A percentile compares a stretch with the other conserved stretches of the same genome.
Evolutionary conservation across 2,329 filamentous ascomycete species (phyloP).

Genomic region (Trichoderma atrobrunneum): DNA sequence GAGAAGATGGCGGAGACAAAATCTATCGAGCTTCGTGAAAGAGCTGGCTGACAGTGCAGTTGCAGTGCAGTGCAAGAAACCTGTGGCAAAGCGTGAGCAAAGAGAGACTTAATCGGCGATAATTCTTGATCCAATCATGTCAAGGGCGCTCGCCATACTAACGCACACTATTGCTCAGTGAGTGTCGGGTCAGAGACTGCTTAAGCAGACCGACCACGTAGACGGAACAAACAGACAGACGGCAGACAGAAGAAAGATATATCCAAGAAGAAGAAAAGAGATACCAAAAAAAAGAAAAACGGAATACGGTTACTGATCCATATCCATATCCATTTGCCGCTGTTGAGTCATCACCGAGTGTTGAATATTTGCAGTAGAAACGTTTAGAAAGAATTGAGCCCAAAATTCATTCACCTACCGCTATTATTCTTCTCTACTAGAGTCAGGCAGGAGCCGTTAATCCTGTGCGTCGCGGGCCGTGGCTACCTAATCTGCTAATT

Average conservation of each 20-base stretch:
- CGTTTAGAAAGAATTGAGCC: neutral
- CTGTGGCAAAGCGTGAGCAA: constrained; percentile 10
- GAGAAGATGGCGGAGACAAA: neutral
- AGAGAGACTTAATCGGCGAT: neutral
- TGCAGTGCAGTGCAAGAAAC: neutral
- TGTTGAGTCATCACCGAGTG: neutral
- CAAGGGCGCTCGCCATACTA: neutral
- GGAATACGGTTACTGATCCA: neutral
- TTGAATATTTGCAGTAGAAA: neutral
- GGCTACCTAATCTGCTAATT: neutral
- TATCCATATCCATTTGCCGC: neutral
- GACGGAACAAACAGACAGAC: neutral
- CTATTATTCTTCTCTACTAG: neutral
- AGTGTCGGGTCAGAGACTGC: neutral
- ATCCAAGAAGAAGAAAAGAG: neutral
- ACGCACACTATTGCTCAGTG: neutral
- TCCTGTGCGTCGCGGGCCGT: constrained; percentile 4
- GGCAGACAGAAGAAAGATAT: neutral
- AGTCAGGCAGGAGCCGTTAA: neutral
- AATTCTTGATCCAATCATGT: constrained; percentile 16
- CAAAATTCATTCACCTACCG: neutral
- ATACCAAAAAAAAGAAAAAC: neutral
- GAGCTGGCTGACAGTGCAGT: neutral
- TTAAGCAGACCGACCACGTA: neutral
- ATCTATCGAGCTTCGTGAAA: neutral